Base-by-base conservation (phyloP, 2,329 filamentous ascomycete genomes). In the Lachnellula arida region DNA sequence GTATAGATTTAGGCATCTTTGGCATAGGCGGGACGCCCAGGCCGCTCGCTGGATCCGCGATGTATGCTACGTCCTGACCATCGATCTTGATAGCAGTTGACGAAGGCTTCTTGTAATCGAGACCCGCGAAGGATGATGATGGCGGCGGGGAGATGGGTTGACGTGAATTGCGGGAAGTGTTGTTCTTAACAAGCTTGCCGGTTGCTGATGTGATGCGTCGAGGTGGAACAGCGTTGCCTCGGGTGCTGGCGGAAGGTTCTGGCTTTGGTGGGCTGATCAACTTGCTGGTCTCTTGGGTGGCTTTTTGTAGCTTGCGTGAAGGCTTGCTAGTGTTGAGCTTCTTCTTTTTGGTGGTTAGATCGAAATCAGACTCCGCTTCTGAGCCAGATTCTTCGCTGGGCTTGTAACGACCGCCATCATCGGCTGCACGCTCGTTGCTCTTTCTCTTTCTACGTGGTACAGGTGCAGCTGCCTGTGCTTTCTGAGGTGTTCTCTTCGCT, bases 1-100 rank as follows among this genome's bases (percentile, higher is more conserved):
- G 47, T n/a, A 68, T 53, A 22, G 51, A 49, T 25, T 60, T 63
- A 7, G 67, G 67, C 49, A 68, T 56, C 23, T 56, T 59, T 4
- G 66, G 67, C 44, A 60, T 59, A 15, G 60, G 60, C 5, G 55
- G 58, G 17, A 60, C 44, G 53, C 44, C 49, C 14, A 40, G 32
- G 35, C 52, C 22, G 28, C 19, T 17, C 5, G 22, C 28, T 8
- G 50, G 50, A 35, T 53, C 28, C 2, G 46, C 46, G 14, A 65
- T 54, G 14, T 64, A 63, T 25, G 64, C 62, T 11, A 64, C 55
- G 23, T 60, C 54, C 23, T 54, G 15, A 17, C 40, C 32, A 44
- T 55, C 51, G 12, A 8, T 47, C 39, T 52, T 42, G 37, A 52
- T 42, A 32, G 44, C 19, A n/a, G 44, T 22, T 9, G 40, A 19